Percentiles rank a stretch among this genome's conserved stretches.
phyloP scores from a whole-genome alignment of 2,329 filamentous ascomycete species.

The Thielaviopsis populi region DNA sequence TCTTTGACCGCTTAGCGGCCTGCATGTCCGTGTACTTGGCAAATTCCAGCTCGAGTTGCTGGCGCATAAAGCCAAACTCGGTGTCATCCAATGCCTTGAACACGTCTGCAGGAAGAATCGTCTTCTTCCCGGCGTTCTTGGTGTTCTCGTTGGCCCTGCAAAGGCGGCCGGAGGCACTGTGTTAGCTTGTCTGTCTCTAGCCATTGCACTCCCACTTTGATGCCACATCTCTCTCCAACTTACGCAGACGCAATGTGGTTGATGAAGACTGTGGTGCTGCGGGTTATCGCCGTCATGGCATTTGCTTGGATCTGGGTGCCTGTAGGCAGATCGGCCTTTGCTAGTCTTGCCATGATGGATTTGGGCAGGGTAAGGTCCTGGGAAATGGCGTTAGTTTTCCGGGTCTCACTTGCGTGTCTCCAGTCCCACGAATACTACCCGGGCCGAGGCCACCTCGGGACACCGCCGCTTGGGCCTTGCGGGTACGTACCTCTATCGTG shows the following conservation, averaged over 20 bases:
- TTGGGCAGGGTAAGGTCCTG: constrained; percentile 65
- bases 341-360: constrained; percentile 64
- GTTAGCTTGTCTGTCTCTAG: constrained; percentile 1
- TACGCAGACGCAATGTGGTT: constrained; percentile 65
- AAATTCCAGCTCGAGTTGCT: constrained; percentile 58
- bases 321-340: constrained; percentile 63
- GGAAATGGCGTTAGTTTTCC: not conserved
- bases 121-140: constrained; percentile 54
- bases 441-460: not conserved
- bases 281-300: constrained; percentile 62
- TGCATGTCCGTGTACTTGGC: constrained; percentile 61
- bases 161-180: not conserved
- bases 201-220: too few relatives aligned
- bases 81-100: constrained; percentile 62
- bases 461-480: not conserved
- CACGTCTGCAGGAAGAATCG: constrained; percentile 60
- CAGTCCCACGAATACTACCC: too few relatives aligned
- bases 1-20: constrained; percentile 58
- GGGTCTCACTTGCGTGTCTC: not conserved
- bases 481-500: constrained; percentile 36
- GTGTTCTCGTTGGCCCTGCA: constrained; percentile 59
- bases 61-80: constrained; percentile 58
- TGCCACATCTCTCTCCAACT: constrained; percentile 24
- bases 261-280: constrained; percentile 71
- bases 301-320: constrained; percentile 77